Conservation (phyloP, 306 rosid species). For the Dryas octopetala region DNA sequence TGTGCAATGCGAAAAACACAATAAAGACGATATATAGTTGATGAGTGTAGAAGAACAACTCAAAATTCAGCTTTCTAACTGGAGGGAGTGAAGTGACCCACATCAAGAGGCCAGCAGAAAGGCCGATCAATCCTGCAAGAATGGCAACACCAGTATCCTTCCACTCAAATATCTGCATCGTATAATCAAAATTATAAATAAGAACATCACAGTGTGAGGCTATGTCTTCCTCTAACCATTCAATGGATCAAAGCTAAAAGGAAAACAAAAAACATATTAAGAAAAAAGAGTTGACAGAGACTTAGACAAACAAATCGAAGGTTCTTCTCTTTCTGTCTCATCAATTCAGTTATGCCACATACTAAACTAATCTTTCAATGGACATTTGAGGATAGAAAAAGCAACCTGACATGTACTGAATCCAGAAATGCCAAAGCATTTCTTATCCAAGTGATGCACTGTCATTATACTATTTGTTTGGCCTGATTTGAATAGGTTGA, state of each 20-base stretch:
- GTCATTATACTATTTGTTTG: too few relatives aligned
- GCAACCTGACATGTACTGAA: too few relatives aligned
- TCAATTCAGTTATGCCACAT: too few relatives aligned
- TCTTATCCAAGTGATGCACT: too few relatives aligned
- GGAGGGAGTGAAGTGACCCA: constrained; percentile 66
- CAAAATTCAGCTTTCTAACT: constrained; percentile 51
- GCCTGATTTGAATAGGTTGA: too few relatives aligned
- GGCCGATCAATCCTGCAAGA: constrained; percentile 60
- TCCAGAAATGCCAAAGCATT: too few relatives aligned
- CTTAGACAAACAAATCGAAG: too few relatives aligned
- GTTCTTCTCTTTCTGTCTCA: too few relatives aligned
- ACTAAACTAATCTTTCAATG: too few relatives aligned
- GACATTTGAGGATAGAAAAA: too few relatives aligned
- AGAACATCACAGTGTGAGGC: background rate
- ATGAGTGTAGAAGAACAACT: constrained; percentile 68
- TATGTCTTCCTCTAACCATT: background rate
- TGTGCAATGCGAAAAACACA: constrained; percentile 59
- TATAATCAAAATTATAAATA: constrained; percentile 6
- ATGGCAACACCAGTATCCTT: constrained; percentile 53
- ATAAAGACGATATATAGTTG: constrained; percentile 57
- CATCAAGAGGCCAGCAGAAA: constrained; percentile 44
- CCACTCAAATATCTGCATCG: constrained; percentile 52
- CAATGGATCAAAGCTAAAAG: background rate
- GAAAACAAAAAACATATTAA: background rate
- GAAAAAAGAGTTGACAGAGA: background rate